Evolutionary conservation across 768 basidiomycete genomes (phyloP).

Genomic region (Podaxis sp.): DNA sequence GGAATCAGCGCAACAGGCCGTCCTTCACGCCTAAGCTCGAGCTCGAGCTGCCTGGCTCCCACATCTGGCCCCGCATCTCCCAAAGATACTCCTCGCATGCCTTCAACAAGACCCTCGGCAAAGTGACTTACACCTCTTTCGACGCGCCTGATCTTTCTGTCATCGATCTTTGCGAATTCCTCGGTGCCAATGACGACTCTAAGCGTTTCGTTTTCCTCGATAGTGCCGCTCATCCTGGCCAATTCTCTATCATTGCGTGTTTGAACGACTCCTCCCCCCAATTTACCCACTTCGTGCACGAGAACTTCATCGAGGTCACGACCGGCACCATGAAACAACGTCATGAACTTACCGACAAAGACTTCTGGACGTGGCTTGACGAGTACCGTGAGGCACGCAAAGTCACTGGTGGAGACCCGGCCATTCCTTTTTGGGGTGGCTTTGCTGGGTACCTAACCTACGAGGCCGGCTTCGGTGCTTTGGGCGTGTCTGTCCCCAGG

Average conservation of each 20-base stretch:
- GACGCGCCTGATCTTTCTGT: conserved; percentile 41
- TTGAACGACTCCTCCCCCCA: conserved; percentile 51
- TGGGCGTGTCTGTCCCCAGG: conserved; percentile 42
- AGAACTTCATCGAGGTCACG: conserved; percentile 44
- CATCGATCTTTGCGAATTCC: conserved; percentile 54
- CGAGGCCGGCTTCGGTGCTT: conserved; percentile 65
- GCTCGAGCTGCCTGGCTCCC: conserved; percentile 36
- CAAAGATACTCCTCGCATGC: conserved; percentile 23
- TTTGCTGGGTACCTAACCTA: conserved; percentile 77
- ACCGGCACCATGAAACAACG: conserved; percentile 36
- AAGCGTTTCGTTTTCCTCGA: conserved; percentile 72
- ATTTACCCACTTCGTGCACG: conserved; percentile 56
- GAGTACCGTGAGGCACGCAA: conserved; percentile 60
- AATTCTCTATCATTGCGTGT: conserved; percentile 69
- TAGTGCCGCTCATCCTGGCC: conserved; percentile 73
- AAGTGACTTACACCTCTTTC: conserved; percentile 33
- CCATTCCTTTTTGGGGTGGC: conserved; percentile 83
- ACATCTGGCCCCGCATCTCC: conserved; percentile 53
- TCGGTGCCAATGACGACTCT: conserved; percentile 56
- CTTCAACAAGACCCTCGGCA: conserved; percentile 21
- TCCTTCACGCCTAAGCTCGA: conserved; percentile 40
- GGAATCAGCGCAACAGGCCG: conserved; percentile 40
- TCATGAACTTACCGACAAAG: conserved; percentile 39
- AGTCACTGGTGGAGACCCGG: conserved; percentile 43
- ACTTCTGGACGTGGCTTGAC: conserved; percentile 75